These are phyloP conservation scores for Nemania bipapillata DNA, from an alignment of 2,329 filamentous ascomycete species.

Conservation along the genomic window DNA sequence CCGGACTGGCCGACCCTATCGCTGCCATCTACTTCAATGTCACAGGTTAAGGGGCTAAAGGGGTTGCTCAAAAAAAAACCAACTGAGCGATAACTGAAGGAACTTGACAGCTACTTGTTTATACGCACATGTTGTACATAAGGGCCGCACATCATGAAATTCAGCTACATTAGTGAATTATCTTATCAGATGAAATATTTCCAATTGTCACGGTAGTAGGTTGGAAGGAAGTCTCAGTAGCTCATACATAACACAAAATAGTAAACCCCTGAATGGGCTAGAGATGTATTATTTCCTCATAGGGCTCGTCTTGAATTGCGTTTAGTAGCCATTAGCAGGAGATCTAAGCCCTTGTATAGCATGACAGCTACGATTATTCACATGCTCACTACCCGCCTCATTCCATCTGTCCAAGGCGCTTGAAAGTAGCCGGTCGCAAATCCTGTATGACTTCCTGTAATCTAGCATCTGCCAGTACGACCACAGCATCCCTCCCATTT, in stretches of 20 bases:
- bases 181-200: not conserved
- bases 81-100: not conserved
- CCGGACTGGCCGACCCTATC: conserved; percentile 47
- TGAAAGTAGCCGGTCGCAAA: not conserved
- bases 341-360: not conserved
- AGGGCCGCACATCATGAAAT: not conserved
- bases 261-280: not conserved
- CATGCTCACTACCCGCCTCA: not conserved
- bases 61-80: not conserved
- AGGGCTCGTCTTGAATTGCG: too few relatives aligned
- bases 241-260: too few relatives aligned
- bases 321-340: too few relatives aligned
- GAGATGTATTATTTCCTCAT: too few relatives aligned
- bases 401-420: conserved; percentile 1
- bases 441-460: conserved; percentile 19
- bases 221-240: not conserved
- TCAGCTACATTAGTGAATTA: not conserved
- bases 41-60: conserved; percentile 40
- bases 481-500: conserved; percentile 45
- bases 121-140: conserved; percentile 7
- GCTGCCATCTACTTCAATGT: conserved; percentile 53
- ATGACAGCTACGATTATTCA: not conserved
- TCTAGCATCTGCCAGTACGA: conserved; percentile 42
- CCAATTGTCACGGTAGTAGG: not conserved
- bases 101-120: not conserved